Evolutionary conservation across 768 basidiomycete species (phyloP).

Genomic region (Mycena latifolia): DNA sequence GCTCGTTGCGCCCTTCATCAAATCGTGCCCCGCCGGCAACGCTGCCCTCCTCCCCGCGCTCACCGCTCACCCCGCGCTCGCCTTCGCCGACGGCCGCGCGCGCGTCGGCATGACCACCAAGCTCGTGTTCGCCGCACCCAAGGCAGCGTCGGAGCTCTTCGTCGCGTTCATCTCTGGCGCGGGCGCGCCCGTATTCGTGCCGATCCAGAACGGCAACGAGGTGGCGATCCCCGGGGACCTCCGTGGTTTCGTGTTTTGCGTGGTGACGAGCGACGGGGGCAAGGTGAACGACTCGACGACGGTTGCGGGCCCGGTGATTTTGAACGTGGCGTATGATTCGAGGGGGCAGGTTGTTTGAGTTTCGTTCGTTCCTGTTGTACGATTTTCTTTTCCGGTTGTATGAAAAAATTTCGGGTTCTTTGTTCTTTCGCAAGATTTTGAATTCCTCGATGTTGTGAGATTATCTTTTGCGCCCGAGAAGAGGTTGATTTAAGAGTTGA

Average conservation of each 20-base stretch:
- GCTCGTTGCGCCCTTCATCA: conserved; percentile 60
- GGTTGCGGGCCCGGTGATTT: conserved; percentile 69
- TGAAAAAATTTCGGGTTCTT: conserved; percentile 1
- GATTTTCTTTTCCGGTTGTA: background rate
- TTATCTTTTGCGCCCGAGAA: too few species aligned
- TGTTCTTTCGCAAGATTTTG: too few species aligned
- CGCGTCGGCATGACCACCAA: conserved; percentile 43
- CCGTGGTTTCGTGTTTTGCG: conserved; percentile 64
- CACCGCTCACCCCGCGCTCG: conserved; percentile 61
- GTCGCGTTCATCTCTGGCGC: conserved; percentile 63
- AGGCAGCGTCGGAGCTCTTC: conserved; percentile 44
- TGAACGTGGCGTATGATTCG: conserved; percentile 53
- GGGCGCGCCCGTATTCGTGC: conserved; percentile 54
- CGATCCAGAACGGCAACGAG: conserved; percentile 46
- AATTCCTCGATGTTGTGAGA: too few species aligned
- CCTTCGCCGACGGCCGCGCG: conserved; percentile 39
- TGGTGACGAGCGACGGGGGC: conserved; percentile 56
- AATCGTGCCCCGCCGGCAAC: conserved; percentile 65
- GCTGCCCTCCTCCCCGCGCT: conserved; percentile 56
- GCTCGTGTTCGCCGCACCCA: conserved; percentile 39
- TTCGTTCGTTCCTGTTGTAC: background rate
- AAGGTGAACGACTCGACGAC: conserved; percentile 59
- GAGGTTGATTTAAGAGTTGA: too few species aligned
- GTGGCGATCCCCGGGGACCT: conserved; percentile 57
- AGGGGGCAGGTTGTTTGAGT: conserved; percentile 28